Base-by-base conservation (phyloP, 2,329 filamentous ascomycete species). In the Penicillium sp. region DNA sequence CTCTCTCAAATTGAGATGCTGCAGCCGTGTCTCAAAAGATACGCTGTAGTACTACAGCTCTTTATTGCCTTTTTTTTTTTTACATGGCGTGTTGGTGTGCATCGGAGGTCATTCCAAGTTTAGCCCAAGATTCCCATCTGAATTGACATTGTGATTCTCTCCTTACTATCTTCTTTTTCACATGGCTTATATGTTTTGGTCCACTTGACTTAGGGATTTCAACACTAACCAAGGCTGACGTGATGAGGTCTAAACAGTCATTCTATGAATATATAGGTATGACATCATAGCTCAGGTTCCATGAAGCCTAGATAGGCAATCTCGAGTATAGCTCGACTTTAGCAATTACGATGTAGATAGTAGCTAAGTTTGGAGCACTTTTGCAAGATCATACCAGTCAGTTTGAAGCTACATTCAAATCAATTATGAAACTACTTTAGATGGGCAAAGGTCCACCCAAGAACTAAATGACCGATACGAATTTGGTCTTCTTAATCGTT, bases 51-150 rank as follows among this genome's bases (percentile, higher is more conserved):
- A 37, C 13, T 19, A 29, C 11, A 29, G 14, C 19, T 46, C 24
- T 14, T 45, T 57, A 19, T 31, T 55, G 50, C 37, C 31, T 27
- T 57, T 26, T 24, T 57, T 57, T 51, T 37, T 53, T 53, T 59
- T 55, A 27, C 49, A 61, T 50, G 56, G 62, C 62, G 57, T 61
- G 60, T 51, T 51, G 62, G 59, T 49, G 57, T 59, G 52, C 56
- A 64, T 59, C 57, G 57, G 56, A 57, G 51, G 60, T 57, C 54
- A 33, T 62, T 47, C 55, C 39, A 54, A 62, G 27, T 62, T 57
- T 55, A 56, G 55, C 54, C 55, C 24, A 64, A 60, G 54, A 66
- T 66, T 63, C 64, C 62, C 60, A 61, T 48, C 55, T 60, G 56
- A 65, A 60, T 64, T 60, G 51, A 62, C 45, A 57, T 50, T 51